Evolutionary conservation across 768 basidiomycete species (phyloP).

Genomic region (Hygrocybe coccinea): DNA sequence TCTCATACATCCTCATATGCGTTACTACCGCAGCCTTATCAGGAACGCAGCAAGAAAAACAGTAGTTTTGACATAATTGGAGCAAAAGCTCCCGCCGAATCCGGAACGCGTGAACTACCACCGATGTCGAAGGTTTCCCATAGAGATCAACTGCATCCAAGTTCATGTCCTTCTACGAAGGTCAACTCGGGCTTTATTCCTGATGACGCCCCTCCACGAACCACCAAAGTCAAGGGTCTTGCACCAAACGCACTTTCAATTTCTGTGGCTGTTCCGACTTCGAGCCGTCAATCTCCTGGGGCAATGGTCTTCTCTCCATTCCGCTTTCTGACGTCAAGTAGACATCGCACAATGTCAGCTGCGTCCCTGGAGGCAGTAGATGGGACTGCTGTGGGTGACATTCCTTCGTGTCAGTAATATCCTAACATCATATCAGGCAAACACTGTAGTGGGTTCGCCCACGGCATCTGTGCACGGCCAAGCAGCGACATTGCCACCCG

Average conservation of each 20-base stretch:
- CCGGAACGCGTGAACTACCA: slow-evolving; percentile 15
- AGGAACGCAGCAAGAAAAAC: slow-evolving; percentile 35
- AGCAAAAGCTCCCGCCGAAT: background rate
- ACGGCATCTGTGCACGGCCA: slow-evolving; percentile 65
- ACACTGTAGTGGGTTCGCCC: slow-evolving; percentile 71
- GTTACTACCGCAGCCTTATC: slow-evolving; percentile 36
- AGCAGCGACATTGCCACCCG: slow-evolving; percentile 35
- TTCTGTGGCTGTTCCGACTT: slow-evolving; percentile 25
- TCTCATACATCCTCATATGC: slow-evolving; percentile 37
- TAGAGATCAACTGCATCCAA: slow-evolving; percentile 7
- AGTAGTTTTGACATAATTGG: slow-evolving; percentile 9
- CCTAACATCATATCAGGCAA: slow-evolving; percentile 41
- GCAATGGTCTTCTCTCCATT: slow-evolving; percentile 58
- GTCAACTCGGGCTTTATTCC: background rate
- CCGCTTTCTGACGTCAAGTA: slow-evolving; percentile 52
- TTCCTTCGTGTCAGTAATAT: slow-evolving; percentile 5
- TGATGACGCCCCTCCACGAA: background rate
- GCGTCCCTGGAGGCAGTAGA: slow-evolving; percentile 75
- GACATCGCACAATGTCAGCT: slow-evolving; percentile 63
- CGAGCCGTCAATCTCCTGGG: slow-evolving; percentile 38
- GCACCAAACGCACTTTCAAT: slow-evolving; percentile 14
- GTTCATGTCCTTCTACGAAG: slow-evolving; percentile 12
- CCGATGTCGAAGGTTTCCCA: slow-evolving; percentile 19
- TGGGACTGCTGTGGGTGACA: slow-evolving; percentile 66
- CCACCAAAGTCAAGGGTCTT: background rate